phyloP scores from a whole-genome alignment of 352 stramenopile species.

The Peronospora destructor region DNA sequence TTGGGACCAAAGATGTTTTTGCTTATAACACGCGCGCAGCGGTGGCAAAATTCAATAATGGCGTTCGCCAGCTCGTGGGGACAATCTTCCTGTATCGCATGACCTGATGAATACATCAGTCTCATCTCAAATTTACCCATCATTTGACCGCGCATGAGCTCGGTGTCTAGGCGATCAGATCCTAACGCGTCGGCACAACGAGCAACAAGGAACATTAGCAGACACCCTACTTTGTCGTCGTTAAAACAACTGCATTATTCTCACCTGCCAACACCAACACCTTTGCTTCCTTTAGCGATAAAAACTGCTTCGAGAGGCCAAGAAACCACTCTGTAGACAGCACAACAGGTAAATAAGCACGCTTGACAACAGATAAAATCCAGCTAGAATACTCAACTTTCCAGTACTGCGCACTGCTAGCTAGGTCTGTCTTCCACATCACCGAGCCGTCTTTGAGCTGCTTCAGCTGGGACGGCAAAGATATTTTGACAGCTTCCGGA shows the following conservation, averaged over 20 bases:
- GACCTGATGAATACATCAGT: conserved; percentile 81
- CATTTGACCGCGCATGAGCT: conserved; percentile 84
- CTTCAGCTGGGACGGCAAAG: conserved; percentile 74
- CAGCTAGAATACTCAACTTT: conserved; percentile 28
- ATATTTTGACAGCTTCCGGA: conserved; percentile 59
- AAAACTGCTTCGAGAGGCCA: conserved; percentile 79
- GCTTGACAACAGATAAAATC: not conserved
- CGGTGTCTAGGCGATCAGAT: conserved; percentile 81
- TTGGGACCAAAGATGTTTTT: conserved; percentile 30
- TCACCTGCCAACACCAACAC: conserved; percentile 77
- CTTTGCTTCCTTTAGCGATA: conserved; percentile 68
- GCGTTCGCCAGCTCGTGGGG: conserved; percentile 63
- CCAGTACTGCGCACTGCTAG: conserved; percentile 71
- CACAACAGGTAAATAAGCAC: conserved; percentile 1
- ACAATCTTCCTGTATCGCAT: conserved; percentile 85
- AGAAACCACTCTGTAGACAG: conserved; percentile 63
- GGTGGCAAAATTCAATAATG: conserved; percentile 55
- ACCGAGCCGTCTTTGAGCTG: conserved; percentile 41
- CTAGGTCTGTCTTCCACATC: conserved; percentile 74
- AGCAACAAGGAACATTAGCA: not conserved
- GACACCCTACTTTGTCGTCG: not conserved
- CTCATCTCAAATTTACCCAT: conserved; percentile 88
- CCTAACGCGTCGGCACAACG: conserved; percentile 18
- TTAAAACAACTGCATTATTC: not conserved
- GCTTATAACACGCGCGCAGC: conserved; percentile 38